Evolutionary conservation across 2,329 filamentous ascomycete species (phyloP).

Genomic region (Verticillium tricorpus): DNA sequence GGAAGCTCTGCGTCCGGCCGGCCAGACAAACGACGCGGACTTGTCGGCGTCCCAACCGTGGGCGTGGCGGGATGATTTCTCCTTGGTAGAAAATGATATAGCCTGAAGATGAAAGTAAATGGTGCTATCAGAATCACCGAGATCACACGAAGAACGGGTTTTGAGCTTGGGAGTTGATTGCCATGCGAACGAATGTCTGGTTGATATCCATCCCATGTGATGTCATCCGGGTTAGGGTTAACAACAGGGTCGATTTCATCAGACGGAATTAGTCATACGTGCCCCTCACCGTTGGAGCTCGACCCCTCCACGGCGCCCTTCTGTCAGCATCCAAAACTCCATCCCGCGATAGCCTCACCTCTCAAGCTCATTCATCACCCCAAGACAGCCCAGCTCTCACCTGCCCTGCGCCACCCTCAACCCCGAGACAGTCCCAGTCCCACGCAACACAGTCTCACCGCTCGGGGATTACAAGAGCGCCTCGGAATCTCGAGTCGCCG

Average conservation of each 20-base stretch:
- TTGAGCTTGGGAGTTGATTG: no score
- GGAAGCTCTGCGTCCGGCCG: no score
- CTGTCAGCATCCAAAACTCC: neutral
- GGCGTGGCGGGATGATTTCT: no score
- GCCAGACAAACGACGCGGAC: no score
- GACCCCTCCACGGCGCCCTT: neutral
- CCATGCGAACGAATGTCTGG: no score
- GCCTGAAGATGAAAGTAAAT: no score
- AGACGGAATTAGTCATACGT: neutral
- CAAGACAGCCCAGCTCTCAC: neutral
- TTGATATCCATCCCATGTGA: neutral
- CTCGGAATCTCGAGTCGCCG: neutral
- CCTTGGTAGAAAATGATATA: no score
- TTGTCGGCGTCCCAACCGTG: no score
- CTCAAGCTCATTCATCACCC: neutral
- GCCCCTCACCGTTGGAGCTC: neutral
- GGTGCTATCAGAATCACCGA: no score
- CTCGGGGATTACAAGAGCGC: neutral
- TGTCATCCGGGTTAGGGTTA: neutral
- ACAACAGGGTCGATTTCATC: neutral
- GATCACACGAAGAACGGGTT: no score
- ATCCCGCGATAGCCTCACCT: neutral
- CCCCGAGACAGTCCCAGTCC: neutral
- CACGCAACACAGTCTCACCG: neutral
- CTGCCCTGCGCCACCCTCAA: neutral